phyloP scores from a whole-genome alignment of 2,329 filamentous ascomycete genomes.

The Neonectria magnoliae region DNA sequence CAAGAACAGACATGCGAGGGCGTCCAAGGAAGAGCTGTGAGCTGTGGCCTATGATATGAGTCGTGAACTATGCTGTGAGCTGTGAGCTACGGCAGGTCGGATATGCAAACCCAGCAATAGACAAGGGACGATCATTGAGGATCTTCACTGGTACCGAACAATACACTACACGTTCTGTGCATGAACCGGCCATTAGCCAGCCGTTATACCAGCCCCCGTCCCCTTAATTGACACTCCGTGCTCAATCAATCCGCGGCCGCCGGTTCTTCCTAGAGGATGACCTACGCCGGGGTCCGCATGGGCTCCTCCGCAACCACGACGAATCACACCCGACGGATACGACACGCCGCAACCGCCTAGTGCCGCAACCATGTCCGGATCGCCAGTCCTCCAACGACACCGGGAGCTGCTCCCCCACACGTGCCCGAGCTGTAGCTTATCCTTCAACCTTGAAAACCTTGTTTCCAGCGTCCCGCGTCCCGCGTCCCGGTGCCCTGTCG shows the following conservation, averaged over 20 bases:
- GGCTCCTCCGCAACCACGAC: slow-evolving; percentile 19
- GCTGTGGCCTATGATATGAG: slow-evolving; percentile 34
- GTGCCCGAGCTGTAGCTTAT: slow-evolving; percentile 30
- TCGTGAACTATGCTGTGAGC: background rate
- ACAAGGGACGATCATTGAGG: slow-evolving; percentile 17
- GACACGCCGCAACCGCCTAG: slow-evolving; percentile 33
- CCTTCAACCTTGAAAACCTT: slow-evolving; percentile 24
- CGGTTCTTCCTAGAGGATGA: background rate
- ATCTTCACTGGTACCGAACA: background rate
- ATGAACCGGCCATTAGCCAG: background rate
- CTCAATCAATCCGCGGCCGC: slow-evolving; percentile 6
- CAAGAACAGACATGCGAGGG: slow-evolving; percentile 24
- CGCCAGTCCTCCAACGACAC: slow-evolving; percentile 33
- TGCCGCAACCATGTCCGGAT: slow-evolving; percentile 18
- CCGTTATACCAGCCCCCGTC: slow-evolving; percentile 8
- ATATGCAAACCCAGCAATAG: background rate
- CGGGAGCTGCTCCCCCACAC: slow-evolving; percentile 34
- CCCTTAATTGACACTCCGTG: slow-evolving; percentile 10
- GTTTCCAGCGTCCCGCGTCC: slow-evolving; percentile 2
- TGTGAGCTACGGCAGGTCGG: background rate
- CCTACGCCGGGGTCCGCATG: slow-evolving; percentile 22
- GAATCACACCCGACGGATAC: slow-evolving; percentile 37
- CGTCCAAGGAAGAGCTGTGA: slow-evolving; percentile 46
- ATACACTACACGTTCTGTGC: background rate
- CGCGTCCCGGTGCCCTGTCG: slow-evolving; percentile 1